Base-by-base conservation (phyloP, 345 rosid species). In the Brassica nigra region DNA sequence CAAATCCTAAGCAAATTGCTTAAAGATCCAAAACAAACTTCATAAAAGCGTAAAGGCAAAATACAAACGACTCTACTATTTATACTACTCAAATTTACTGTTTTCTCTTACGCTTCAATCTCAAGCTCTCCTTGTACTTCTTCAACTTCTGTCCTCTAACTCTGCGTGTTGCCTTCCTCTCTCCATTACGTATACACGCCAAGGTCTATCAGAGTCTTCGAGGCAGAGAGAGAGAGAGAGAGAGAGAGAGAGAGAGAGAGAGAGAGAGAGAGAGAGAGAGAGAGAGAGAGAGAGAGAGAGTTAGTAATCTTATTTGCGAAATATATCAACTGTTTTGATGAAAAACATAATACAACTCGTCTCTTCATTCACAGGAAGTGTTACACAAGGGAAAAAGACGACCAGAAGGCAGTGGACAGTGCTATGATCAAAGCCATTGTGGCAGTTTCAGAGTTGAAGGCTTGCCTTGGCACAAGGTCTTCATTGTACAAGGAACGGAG, bases 401-500 rank as follows among this genome's bases (percentile, higher is more conserved):
- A 92, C 62, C 98, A 90, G 87, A 91, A 94, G 64, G 16, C 86
- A 0, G 82, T 94, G n/a, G 98, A 94, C 42, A 61, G 87, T 7
- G 58, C 82, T 23, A 77, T 91, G 84, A 72, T 94, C n/a, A n/a
- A n/a, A 78, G 81, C 91, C 68, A 85, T 91, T 15, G 97, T 89
- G 73, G 83, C 65, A 2, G 89, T 94, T 47, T 87, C 88, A 4
- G 97, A 92, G 66, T 73, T 90, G 86, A 91, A 85, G 83, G 72
- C 86, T 58, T 94, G 90, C 82, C 77, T 94, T 31, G 89, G 86
- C 4, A 91, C 97, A 4, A 87, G 94, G 82, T 94, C 91, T 68
- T 91, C 97, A 12, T 81, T 88, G 8, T 88, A 89, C 83, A 90
- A 18, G 91, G 94, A 80, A 89, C 87, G 92, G 91, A 90, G 70